Base-by-base conservation (phyloP, 2,329 filamentous ascomycete genomes). In the Paecilomyces niveus region DNA sequence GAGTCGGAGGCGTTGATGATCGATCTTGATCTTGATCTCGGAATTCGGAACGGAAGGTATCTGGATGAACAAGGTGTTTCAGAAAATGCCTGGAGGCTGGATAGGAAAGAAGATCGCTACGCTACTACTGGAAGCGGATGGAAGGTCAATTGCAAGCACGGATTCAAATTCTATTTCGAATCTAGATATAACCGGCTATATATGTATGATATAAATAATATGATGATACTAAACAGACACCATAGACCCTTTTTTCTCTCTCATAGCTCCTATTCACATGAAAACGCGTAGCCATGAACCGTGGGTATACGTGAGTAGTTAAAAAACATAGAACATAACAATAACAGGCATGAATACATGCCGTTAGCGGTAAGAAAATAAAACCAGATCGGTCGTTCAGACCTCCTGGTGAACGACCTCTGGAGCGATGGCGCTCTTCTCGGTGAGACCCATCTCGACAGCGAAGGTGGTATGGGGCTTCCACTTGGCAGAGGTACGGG, bases 401-500 rank as follows among this genome's bases (percentile, higher is more conserved):
- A 45, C 39, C n/a, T 45, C 39, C 39, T 18, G 1, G 39, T 45
- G 39, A 9, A 18, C 39, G 39, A 18, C 55, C 26, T 57, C 45
- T 24, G 52, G 55, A 13, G 33, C 45, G 13, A 39, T 49, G 2
- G 18, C 29, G 10, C 13, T 66, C 70, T 75, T 70, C 18, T 79
- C 75, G 49, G 73, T 75, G 55, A 81, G 67, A 64, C 80, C 77
- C 78, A 83, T 82, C 62, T 83, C 75, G 54, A 73, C 71, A 56
- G 87, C 86, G 65, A 89, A 92, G 65, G 89, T 92, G 67, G 79
- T 79, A 68, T 82, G 82, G 51, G 89, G 89, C 74, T 81, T 84
- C 89, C 90, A 94, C 78, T 85, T 87, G 76, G 84, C 79, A 2
- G 89, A 92, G 18, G 83, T 90, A 64, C 89, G 85, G 39, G 90